Percentiles rank a stretch among this genome's conserved stretches.
These are phyloP conservation scores for Lumnitzera littorea DNA, from an alignment of 345 rosid species.

Conservation along the genomic window DNA sequence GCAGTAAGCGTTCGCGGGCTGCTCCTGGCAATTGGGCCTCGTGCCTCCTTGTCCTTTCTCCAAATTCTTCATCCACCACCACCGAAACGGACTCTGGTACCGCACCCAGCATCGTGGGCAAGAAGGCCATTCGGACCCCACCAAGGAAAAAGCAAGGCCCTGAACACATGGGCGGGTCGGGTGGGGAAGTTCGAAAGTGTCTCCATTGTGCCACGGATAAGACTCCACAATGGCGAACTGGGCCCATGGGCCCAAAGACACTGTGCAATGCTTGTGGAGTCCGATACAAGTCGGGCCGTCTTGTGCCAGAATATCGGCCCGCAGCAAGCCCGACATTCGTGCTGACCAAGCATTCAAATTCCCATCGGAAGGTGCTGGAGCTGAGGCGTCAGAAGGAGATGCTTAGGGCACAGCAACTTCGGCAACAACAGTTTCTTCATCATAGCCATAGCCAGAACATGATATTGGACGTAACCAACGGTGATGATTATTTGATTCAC, in stretches of 20 bases:
- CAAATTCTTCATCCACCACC: constrained; percentile 22
- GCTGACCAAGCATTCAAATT: constrained; percentile 65
- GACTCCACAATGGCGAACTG: constrained; percentile 85
- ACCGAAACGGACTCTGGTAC: constrained; percentile 4
- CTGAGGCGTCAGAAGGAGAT: constrained; percentile 44
- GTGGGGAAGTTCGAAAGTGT: constrained; percentile 43
- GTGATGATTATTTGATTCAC: constrained; percentile 81
- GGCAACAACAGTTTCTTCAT: constrained; percentile 29
- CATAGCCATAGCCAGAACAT: constrained; percentile 38
- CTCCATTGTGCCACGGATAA: constrained; percentile 72
- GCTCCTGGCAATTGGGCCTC: constrained; percentile 84
- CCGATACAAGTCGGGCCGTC: constrained; percentile 65
- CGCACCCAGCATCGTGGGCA: constrained; percentile 11
- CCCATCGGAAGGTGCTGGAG: constrained; percentile 72
- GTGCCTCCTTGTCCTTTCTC: constrained; percentile 50
- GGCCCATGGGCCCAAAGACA: constrained; percentile 79
- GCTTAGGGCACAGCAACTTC: constrained; percentile 27
- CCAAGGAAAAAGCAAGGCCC: constrained; percentile 36
- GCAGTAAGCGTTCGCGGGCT: constrained; percentile 91
- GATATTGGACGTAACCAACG: constrained; percentile 60
- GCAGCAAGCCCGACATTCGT: constrained; percentile 73
- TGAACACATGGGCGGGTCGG: constrained; percentile 10
- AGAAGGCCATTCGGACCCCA: constrained; percentile 21
- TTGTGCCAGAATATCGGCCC: constrained; percentile 75
- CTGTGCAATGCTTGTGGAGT: constrained; percentile 93